These are phyloP conservation scores for Vachellia collinsii DNA, from an alignment of 306 rosid genomes.

Conservation along the genomic window DNA sequence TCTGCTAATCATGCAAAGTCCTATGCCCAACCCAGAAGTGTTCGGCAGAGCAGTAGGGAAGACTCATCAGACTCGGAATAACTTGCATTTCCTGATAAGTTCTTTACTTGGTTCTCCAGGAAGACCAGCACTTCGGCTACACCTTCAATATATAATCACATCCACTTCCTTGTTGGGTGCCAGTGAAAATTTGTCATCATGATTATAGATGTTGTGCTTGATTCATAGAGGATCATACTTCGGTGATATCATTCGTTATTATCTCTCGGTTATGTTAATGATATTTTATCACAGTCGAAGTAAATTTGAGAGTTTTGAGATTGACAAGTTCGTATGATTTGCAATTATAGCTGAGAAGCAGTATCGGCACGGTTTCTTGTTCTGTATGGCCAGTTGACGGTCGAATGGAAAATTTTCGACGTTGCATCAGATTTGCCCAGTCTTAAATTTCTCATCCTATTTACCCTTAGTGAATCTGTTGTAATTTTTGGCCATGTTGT, in stretches of 20 bases:
- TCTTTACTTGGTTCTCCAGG: constrained; percentile 13
- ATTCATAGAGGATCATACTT: background rate
- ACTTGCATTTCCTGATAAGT: constrained; percentile 33
- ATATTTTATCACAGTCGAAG: constrained; percentile 28
- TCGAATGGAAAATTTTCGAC: background rate
- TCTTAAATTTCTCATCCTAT: background rate
- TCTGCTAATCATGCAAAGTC: constrained; percentile 62
- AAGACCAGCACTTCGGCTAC: constrained; percentile 13
- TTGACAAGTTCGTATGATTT: background rate
- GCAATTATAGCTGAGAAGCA: background rate
- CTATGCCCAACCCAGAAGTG: constrained; percentile 49
- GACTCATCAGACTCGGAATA: constrained; percentile 94
- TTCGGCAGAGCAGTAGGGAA: constrained; percentile 61
- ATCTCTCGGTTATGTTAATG: constrained; percentile 22
- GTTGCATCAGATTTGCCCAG: background rate
- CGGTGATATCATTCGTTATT: constrained; percentile 24
- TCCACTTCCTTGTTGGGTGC: constrained; percentile 17
- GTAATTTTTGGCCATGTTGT: too few relatives aligned
- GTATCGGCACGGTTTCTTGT: background rate
- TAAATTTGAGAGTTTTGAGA: constrained; percentile 33
- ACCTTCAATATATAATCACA: constrained; percentile 1
- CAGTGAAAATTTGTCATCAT: constrained; percentile 11
- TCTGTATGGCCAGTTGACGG: background rate
- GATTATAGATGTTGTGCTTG: constrained; percentile 25
- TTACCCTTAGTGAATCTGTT: too few relatives aligned